These are phyloP conservation scores for Tribonema minus DNA, from an alignment of 108 stramenopile genomes.

Conservation along the genomic window DNA sequence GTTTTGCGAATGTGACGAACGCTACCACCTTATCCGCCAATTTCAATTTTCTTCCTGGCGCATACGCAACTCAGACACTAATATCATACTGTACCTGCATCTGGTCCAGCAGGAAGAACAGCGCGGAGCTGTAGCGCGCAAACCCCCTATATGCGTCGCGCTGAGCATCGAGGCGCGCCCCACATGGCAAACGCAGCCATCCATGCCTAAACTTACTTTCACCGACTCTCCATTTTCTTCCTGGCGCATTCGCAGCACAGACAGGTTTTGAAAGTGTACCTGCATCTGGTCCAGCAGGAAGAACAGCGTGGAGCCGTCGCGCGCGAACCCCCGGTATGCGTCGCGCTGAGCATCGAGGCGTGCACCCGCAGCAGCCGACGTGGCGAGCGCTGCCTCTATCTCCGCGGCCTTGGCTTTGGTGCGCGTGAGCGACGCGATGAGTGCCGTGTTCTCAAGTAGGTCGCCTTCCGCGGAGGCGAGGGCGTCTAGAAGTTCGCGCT, in stretches of 20 bases:
- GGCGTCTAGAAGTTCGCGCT: conserved; percentile 56
- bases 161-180: conserved; percentile 62
- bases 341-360: conserved; percentile 61
- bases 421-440: conserved; percentile 57
- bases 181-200: too few relatives aligned
- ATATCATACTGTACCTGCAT: too few relatives aligned
- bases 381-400: conserved; percentile 51
- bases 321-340: conserved; percentile 55
- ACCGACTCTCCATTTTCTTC: too few relatives aligned
- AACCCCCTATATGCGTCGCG: conserved; percentile 58
- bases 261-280: too few relatives aligned
- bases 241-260: too few relatives aligned
- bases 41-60: too few relatives aligned
- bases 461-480: conserved; percentile 64
- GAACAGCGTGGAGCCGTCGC: conserved; percentile 55
- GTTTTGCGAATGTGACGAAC: too few relatives aligned
- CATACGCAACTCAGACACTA: too few relatives aligned
- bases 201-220: too few relatives aligned
- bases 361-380: conserved; percentile 51
- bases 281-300: conserved; percentile 50
- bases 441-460: conserved; percentile 58
- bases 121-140: conserved; percentile 47
- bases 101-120: conserved; percentile 58
- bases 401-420: conserved; percentile 60
- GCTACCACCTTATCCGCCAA: too few relatives aligned